phyloP scores from a whole-genome alignment of 352 stramenopile species.

The Peronospora farinosa region DNA sequence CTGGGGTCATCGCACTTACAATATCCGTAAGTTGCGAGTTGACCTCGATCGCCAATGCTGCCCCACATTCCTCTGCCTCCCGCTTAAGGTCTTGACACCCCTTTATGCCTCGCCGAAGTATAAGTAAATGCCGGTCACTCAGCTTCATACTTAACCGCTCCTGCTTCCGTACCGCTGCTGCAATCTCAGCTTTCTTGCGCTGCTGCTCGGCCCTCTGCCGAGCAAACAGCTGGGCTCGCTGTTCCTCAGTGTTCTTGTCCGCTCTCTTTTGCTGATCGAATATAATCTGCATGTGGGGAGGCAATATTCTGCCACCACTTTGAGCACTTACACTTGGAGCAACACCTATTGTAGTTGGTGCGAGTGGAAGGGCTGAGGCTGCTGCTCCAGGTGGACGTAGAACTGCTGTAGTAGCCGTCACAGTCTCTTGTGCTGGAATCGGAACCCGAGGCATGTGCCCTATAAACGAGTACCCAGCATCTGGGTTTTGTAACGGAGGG shows the following conservation, averaged over 20 bases:
- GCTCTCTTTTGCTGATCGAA: slow-evolving; percentile 21
- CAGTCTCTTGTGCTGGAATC: slow-evolving; percentile 6
- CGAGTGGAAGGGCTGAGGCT: background rate
- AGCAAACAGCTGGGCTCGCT: slow-evolving; percentile 5
- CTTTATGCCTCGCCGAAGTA: slow-evolving; percentile 64
- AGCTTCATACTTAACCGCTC: slow-evolving; percentile 48
- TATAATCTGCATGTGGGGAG: slow-evolving; percentile 22
- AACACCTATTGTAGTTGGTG: background rate
- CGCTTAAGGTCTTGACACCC: slow-evolving; percentile 66
- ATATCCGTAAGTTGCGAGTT: slow-evolving; percentile 74
- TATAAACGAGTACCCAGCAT: slow-evolving; percentile 15
- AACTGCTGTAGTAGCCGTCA: slow-evolving; percentile 9
- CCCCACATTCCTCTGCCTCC: slow-evolving; percentile 48
- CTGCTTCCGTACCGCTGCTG: slow-evolving; percentile 23
- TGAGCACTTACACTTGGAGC: background rate
- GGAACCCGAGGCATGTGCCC: slow-evolving; percentile 14
- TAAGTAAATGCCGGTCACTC: slow-evolving; percentile 52
- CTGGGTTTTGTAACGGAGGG: slow-evolving; percentile 18
- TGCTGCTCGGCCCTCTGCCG: slow-evolving; percentile 6
- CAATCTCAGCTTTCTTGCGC: slow-evolving; percentile 18
- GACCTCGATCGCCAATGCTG: slow-evolving; percentile 69
- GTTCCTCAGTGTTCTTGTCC: slow-evolving; percentile 2
- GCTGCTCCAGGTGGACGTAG: background rate
- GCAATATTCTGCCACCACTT: slow-evolving; percentile 21
- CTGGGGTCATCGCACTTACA: slow-evolving; percentile 54